Percentiles rank a stretch among this genome's conserved stretches.
phyloP scores from a whole-genome alignment of 805 yeast species.

The Cyberlindnera japonica region DNA sequence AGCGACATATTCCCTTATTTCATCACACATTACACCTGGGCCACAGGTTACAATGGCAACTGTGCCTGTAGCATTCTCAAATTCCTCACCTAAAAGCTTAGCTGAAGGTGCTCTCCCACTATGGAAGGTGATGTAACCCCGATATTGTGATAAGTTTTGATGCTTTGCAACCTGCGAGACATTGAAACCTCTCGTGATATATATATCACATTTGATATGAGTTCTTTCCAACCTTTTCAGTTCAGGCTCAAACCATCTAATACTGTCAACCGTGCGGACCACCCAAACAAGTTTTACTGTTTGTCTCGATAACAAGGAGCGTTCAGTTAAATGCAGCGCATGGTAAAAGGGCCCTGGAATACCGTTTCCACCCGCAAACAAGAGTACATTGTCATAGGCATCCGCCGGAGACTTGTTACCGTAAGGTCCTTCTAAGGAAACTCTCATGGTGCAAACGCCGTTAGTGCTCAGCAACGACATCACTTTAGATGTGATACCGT shows the following conservation, averaged over 20 bases:
- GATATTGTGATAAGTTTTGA: constrained; percentile 9
- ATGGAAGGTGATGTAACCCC: constrained; percentile 31
- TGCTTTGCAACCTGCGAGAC: background rate
- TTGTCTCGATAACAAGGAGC: constrained; percentile 25
- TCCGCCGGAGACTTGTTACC: constrained; percentile 42
- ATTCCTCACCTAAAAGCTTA: constrained; percentile 36
- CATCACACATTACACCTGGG: constrained; percentile 59
- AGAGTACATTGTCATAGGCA: constrained; percentile 35
- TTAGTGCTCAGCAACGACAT: constrained; percentile 3
- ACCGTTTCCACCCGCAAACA: constrained; percentile 51
- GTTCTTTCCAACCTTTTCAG: constrained; percentile 34
- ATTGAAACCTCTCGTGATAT: constrained; percentile 36
- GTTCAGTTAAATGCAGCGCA: constrained; percentile 29
- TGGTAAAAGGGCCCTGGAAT: constrained; percentile 47
- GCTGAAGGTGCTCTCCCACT: constrained; percentile 46
- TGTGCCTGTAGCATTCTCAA: constrained; percentile 39
- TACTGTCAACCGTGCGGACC: constrained; percentile 47
- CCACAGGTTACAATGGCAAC: constrained; percentile 61
- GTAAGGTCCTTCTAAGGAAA: constrained; percentile 62
- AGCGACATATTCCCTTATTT: constrained; percentile 44
- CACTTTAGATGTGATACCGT: constrained; percentile 44
- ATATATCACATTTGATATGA: constrained; percentile 33
- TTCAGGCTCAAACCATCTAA: constrained; percentile 43
- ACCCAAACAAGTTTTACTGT: constrained; percentile 57
- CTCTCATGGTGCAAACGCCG: constrained; percentile 26